Percentiles rank a stretch among this genome's conserved stretches.
phyloP scores from a whole-genome alignment of 768 basidiomycete species.

The Tubosaeta sp. region DNA sequence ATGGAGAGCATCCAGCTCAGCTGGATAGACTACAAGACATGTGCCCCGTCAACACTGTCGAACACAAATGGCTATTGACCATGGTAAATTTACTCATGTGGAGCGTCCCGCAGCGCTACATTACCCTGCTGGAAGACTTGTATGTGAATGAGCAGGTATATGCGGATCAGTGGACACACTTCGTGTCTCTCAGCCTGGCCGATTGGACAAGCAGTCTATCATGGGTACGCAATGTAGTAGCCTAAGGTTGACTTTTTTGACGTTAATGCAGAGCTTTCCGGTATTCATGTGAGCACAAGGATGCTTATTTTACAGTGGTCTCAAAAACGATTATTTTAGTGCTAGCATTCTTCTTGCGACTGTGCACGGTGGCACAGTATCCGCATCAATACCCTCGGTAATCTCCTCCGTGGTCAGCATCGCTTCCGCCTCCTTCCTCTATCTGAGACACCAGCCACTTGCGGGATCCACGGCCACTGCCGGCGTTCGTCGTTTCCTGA shows the following conservation, averaged over 20 bases:
- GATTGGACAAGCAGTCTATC: slow-evolving; percentile 48
- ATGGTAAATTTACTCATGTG: slow-evolving; percentile 41
- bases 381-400: slow-evolving; percentile 18
- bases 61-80: slow-evolving; percentile 33
- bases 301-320: neutral
- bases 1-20: slow-evolving; percentile 52
- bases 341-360: slow-evolving; percentile 36
- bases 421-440: slow-evolving; percentile 25
- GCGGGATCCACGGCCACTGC: slow-evolving; percentile 30
- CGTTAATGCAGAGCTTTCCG: slow-evolving; percentile 21
- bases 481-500: slow-evolving; percentile 36
- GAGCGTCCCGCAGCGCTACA: slow-evolving; percentile 42
- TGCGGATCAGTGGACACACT: slow-evolving; percentile 47
- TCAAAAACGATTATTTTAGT: slow-evolving; percentile 35
- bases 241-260: neutral
- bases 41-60: slow-evolving; percentile 32
- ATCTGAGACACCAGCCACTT: slow-evolving; percentile 24
- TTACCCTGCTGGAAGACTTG: slow-evolving; percentile 39
- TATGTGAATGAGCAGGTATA: slow-evolving; percentile 58
- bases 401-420: slow-evolving; percentile 25
- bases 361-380: slow-evolving; percentile 20
- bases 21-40: slow-evolving; percentile 52
- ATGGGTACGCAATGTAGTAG: slow-evolving; percentile 33
- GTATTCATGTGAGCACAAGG: slow-evolving; percentile 23
- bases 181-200: slow-evolving; percentile 39